phyloP scores from a whole-genome alignment of 1,284 basidiomycete genomes.

The Apiotrichum laibachii region DNA sequence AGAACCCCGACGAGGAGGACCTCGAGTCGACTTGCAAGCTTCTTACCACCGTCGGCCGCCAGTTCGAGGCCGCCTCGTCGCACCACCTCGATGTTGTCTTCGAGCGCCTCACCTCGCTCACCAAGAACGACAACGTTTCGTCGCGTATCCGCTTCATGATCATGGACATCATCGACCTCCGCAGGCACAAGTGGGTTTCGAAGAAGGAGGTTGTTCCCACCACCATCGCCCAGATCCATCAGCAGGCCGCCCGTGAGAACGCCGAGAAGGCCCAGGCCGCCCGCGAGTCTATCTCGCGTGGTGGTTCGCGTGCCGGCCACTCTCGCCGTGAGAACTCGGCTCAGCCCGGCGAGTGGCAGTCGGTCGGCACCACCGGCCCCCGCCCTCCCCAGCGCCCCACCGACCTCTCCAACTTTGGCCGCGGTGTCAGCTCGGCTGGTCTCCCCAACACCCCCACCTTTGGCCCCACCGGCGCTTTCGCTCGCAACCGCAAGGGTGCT shows the following conservation, averaged over 20 bases:
- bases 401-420: conserved; percentile 78
- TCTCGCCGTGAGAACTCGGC: conserved; percentile 58
- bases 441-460: conserved; percentile 65
- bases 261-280: conserved; percentile 64
- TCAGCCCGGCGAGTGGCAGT: conserved; percentile 75
- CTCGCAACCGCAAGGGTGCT: conserved; percentile 62
- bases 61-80: conserved; percentile 64
- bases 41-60: conserved; percentile 78
- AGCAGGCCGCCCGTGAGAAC: conserved; percentile 71
- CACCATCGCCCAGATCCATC: conserved; percentile 85
- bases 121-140: conserved; percentile 69
- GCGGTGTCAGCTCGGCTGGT: conserved; percentile 72
- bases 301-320: conserved; percentile 83
- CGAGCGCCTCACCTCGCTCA: conserved; percentile 76
- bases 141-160: conserved; percentile 95
- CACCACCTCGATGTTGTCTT: conserved; percentile 90
- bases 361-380: conserved; percentile 62
- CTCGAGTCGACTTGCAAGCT: conserved; percentile 94
- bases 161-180: conserved; percentile 85
- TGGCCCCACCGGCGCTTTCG: conserved; percentile 80
- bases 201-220: conserved; percentile 74
- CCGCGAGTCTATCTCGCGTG: conserved; percentile 62
- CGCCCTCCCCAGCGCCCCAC: conserved; percentile 59
- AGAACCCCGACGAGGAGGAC: conserved; percentile 95
- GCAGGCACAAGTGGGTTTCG: conserved; percentile 74